phyloP scores from a whole-genome alignment of 805 yeast genomes.

The Komagataella pastoris region DNA sequence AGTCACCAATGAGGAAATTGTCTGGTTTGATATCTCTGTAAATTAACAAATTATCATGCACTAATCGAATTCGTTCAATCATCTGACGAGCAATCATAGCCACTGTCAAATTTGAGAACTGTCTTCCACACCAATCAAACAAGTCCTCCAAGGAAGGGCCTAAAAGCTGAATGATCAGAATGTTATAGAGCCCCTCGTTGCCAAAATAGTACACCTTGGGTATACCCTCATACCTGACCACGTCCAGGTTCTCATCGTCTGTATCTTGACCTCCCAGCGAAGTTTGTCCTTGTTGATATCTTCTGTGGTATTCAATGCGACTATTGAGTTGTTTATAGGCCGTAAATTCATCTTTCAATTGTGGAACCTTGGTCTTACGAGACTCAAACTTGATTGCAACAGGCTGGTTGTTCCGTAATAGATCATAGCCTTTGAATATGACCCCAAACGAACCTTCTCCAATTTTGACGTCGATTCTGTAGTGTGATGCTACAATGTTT shows the following conservation, averaged over 20 bases:
- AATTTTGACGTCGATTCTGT: constrained; percentile 69
- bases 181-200: constrained; percentile 74
- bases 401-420: constrained; percentile 41
- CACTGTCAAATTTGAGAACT: constrained; percentile 58
- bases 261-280: constrained; percentile 14
- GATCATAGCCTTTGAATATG: constrained; percentile 68
- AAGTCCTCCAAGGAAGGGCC: constrained; percentile 81
- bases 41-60: constrained; percentile 66
- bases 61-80: constrained; percentile 58
- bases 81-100: constrained; percentile 67
- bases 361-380: constrained; percentile 73
- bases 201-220: constrained; percentile 82
- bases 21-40: constrained; percentile 80
- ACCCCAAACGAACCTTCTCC: constrained; percentile 87
- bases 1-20: constrained; percentile 61
- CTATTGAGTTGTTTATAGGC: constrained; percentile 63
- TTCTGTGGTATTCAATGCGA: neutral
- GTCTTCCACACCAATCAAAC: constrained; percentile 81
- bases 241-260: constrained; percentile 9
- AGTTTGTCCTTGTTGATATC: neutral
- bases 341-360: constrained; percentile 67
- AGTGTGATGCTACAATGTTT: constrained; percentile 42
- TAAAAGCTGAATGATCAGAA: constrained; percentile 60
- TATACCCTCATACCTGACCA: constrained; percentile 35
- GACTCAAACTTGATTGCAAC: constrained; percentile 80